Base-by-base conservation (phyloP, 768 basidiomycete genomes). In the Agaricus bisporus region DNA sequence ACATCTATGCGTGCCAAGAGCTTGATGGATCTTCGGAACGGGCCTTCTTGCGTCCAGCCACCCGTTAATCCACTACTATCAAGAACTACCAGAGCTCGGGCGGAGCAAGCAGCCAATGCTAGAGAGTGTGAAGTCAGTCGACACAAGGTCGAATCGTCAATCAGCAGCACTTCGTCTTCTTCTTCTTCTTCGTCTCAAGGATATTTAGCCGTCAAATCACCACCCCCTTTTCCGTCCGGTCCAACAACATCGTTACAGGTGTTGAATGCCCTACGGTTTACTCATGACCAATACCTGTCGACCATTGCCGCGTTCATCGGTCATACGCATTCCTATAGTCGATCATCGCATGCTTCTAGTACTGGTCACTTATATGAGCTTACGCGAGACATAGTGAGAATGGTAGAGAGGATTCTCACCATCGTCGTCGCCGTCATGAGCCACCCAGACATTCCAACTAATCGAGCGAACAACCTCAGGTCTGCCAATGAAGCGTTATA, bases 291-390 rank as follows among this genome's bases (percentile, higher is more conserved):
- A 46, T 88, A 95, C 61, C 75, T 98, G 10, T 95, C 92, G 4
- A 90, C 92, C 17, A 92, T 97, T 63, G 95, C 97, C 18, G 95
- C 95, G 5, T 94, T 99, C 67, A 97, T 99, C 61, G 95, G 95
- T 1, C 94, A 98, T 64, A 90, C 93, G 1, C 95, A 98, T 62
- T 90, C 91, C 14, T 91, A 98, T 73, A 86, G 90, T 18, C 85
- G 91, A 42, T 76, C 81, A 38, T 91, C 91, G 26, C 95, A 98
- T 68, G 92, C 95, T 0, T 91, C 92, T 5, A 91, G 87, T 56
- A 95, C 93, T 14, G 95, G 91, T 1, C 88, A 93, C 60, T 78
- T 98, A 68, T 94, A 97, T 64, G 94, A 98, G 60, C 81, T 98
- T 49, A 91, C 95, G n/a, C 82, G 88, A 48, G 91, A 95, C 70